Percentiles rank a stretch among this genome's conserved stretches.
Conservation (phyloP, 192 early-diverging fungal genomes). For the Backusella macrospora region DNA sequence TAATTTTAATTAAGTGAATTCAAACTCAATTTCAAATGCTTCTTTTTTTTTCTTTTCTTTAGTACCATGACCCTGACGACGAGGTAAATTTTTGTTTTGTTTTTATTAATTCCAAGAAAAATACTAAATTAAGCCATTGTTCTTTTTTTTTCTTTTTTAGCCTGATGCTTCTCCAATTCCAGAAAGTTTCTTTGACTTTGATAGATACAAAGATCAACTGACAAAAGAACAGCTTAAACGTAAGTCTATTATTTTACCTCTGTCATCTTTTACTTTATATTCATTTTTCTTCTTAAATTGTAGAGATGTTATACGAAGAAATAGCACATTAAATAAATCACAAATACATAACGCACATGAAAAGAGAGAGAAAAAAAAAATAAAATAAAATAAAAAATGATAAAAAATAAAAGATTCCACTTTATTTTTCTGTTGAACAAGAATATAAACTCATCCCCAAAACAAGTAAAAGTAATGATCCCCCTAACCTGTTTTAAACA, state of each 20-base stretch:
- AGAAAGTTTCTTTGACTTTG: conserved; percentile 83
- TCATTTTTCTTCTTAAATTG: background rate
- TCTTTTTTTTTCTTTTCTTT: background rate
- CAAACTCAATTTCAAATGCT: background rate
- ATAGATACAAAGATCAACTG: conserved; percentile 81
- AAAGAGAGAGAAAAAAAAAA: background rate
- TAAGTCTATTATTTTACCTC: conserved; percentile 35
- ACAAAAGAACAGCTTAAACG: conserved; percentile 81
- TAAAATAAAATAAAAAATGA: background rate
- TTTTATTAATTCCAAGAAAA: background rate
- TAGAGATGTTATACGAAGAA: conserved; percentile 26
- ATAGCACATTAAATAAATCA: conserved; percentile 4
- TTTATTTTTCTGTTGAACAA: background rate
- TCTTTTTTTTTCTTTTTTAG: conserved; percentile 31
- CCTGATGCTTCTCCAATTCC: conserved; percentile 74
- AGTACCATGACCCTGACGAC: conserved; percentile 70
- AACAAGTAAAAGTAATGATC: conserved; percentile 3
- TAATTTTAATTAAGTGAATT: conserved; percentile 1
- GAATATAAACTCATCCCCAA: background rate
- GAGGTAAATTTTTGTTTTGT: conserved; percentile 38
- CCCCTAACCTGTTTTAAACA: conserved; percentile 7
- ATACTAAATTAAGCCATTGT: background rate
- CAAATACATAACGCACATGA: background rate
- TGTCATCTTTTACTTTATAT: background rate
- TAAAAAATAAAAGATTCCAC: background rate